Percentiles rank a stretch among this genome's conserved stretches.
Evolutionary conservation across 2,329 filamentous ascomycete genomes (phyloP).

Genomic region (Madurella mycetomatis): DNA sequence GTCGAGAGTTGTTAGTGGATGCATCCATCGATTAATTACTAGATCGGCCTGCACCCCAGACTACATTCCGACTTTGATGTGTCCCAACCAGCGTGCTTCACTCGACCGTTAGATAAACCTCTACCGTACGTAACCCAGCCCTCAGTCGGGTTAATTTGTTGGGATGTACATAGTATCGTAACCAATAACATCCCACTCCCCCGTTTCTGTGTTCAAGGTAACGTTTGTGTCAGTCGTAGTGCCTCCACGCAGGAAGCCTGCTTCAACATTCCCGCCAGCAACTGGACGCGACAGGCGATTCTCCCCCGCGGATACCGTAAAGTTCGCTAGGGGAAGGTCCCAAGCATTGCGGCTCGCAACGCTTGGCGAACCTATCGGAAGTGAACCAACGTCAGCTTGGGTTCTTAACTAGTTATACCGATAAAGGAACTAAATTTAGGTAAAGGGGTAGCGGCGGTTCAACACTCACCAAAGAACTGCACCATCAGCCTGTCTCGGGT

Average conservation of each 20-base stretch:
- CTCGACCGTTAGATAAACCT: too few relatives aligned
- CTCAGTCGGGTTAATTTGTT: too few relatives aligned
- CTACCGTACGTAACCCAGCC: too few relatives aligned
- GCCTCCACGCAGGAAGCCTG: constrained; percentile 51
- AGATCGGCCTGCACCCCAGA: too few relatives aligned
- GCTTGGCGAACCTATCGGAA: constrained; percentile 42
- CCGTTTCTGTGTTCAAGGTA: constrained; percentile 34
- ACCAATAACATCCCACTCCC: constrained; percentile 14
- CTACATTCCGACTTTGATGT: too few relatives aligned
- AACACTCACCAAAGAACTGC: constrained; percentile 52
- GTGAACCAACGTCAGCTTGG: too few relatives aligned
- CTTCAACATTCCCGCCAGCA: constrained; percentile 43
- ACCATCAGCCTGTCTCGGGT: constrained; percentile 53
- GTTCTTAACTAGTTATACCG: too few relatives aligned
- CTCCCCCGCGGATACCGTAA: constrained; percentile 59
- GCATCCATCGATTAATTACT: too few relatives aligned
- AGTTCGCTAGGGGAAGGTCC: constrained; percentile 66
- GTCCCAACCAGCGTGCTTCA: too few relatives aligned
- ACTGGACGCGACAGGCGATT: constrained; percentile 50
- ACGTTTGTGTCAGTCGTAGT: constrained; percentile 46
- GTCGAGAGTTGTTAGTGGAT: too few relatives aligned
- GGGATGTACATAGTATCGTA: constrained; percentile 19
- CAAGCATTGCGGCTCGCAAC: constrained; percentile 57
- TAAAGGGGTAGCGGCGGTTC: too few relatives aligned
- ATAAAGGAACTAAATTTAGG: too few relatives aligned